Evolutionary conservation across 225 moss, liverwort and hornwort genomes (phyloP).

Genomic region (Physcomitrium patens): DNA sequence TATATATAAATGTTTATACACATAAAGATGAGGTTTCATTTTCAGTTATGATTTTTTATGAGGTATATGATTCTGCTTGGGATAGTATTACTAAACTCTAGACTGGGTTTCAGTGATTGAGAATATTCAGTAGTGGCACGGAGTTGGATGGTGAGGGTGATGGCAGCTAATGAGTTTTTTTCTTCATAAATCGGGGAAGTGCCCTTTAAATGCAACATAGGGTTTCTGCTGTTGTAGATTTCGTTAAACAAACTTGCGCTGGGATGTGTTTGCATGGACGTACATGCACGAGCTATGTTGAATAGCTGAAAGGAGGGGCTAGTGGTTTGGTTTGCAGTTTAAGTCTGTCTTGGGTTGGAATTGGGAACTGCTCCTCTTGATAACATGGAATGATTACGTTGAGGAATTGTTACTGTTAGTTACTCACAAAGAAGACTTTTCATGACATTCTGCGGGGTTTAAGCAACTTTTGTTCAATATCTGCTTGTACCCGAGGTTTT

Average conservation of each 20-base stretch:
- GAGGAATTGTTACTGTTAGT: not conserved
- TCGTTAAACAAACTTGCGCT: not conserved
- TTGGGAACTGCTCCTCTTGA: not conserved
- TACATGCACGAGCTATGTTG: slow-evolving; percentile 10
- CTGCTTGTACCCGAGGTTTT: not conserved
- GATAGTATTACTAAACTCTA: not conserved
- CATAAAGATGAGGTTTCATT: no score
- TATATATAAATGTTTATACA: no score
- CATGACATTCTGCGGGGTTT: not conserved
- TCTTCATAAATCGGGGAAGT: not conserved
- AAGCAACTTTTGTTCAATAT: not conserved
- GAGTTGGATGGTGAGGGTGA: not conserved
- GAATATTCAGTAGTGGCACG: not conserved
- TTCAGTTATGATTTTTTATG: no score
- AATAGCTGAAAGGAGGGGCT: not conserved
- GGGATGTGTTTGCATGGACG: not conserved
- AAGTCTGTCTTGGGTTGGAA: not conserved
- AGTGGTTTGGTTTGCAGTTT: not conserved
- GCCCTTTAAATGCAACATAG: not conserved
- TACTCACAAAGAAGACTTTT: not conserved
- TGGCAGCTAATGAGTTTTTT: not conserved
- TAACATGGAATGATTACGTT: no score
- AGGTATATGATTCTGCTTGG: not conserved
- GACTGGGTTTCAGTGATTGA: not conserved
- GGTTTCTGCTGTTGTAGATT: slow-evolving; percentile 7